phyloP scores from a whole-genome alignment of 805 yeast species.

The Zygoascus ofunaensis region DNA sequence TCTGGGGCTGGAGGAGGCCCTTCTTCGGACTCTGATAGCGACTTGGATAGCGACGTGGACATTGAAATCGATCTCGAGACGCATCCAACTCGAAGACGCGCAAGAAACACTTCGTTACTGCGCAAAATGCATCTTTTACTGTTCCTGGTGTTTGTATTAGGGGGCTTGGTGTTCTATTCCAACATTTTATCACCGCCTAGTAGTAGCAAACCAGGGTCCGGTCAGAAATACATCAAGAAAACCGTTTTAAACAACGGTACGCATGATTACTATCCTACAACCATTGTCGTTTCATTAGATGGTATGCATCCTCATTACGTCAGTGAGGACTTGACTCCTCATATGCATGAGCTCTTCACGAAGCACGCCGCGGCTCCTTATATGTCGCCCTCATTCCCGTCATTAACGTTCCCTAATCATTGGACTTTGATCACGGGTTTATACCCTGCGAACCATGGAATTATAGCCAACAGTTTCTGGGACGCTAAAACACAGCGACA shows the following conservation, averaged over 20 bases:
- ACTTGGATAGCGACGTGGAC: constrained; percentile 10
- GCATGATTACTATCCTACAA: constrained; percentile 63
- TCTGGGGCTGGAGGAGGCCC: neutral
- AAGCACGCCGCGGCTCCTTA: constrained; percentile 61
- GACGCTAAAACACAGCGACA: constrained; percentile 48
- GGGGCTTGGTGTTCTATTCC: constrained; percentile 11
- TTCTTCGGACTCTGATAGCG: constrained; percentile 6
- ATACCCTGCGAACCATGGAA: constrained; percentile 76
- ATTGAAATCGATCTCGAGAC: constrained; percentile 19
- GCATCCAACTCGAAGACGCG: constrained; percentile 13
- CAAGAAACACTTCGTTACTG: constrained; percentile 2
- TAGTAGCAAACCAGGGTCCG: neutral
- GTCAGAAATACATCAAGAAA: constrained; percentile 5
- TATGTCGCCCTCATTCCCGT: constrained; percentile 81
- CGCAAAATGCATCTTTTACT: constrained; percentile 10
- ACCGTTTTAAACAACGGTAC: constrained; percentile 45
- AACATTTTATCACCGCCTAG: constrained; percentile 3
- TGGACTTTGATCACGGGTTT: constrained; percentile 87
- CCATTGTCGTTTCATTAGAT: constrained; percentile 70
- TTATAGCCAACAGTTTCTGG: constrained; percentile 71
- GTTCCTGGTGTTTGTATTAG: constrained; percentile 8
- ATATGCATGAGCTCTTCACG: constrained; percentile 47
- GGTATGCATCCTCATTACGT: constrained; percentile 90
- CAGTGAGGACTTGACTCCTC: constrained; percentile 57
- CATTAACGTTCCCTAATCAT: constrained; percentile 85